These are phyloP conservation scores for Mycena maculata DNA, from an alignment of 768 basidiomycete genomes.

Conservation along the genomic window DNA sequence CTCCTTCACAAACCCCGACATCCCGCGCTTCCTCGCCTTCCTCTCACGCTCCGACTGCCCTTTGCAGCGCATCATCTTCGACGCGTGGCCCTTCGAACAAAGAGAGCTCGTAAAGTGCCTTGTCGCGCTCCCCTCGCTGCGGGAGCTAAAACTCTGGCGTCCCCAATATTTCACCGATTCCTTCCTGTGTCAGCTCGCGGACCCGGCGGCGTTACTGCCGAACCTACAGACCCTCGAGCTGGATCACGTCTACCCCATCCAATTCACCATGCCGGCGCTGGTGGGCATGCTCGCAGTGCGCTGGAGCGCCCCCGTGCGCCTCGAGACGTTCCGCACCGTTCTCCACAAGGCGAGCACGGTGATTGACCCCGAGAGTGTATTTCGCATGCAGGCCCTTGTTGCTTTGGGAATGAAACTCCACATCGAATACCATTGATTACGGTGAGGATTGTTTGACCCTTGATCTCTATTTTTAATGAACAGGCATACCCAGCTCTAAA, in stretches of 20 bases:
- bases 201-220: neutral
- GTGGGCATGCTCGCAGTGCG: slow-evolving; percentile 10
- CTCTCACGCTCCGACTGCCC: slow-evolving; percentile 14
- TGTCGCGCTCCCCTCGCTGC: slow-evolving; percentile 2
- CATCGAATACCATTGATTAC: slow-evolving; percentile 2
- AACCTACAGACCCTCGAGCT: slow-evolving; percentile 8
- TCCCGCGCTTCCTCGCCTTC: slow-evolving; percentile 14
- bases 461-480: too few species aligned
- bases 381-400: neutral
- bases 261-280: slow-evolving; percentile 18
- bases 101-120: slow-evolving; percentile 1
- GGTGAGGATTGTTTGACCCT: too few species aligned
- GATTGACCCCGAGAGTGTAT: slow-evolving; percentile 3
- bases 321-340: slow-evolving; percentile 10
- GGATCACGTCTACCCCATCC: slow-evolving; percentile 12
- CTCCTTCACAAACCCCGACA: slow-evolving; percentile 11
- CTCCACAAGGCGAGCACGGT: slow-evolving; percentile 11
- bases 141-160: slow-evolving; percentile 13
- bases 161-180: slow-evolving; percentile 16
- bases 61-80: slow-evolving; percentile 6
- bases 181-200: slow-evolving; percentile 4
- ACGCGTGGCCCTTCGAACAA: slow-evolving; percentile 15
- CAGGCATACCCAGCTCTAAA: too few species aligned
- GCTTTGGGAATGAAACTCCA: slow-evolving; percentile 12
- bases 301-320: slow-evolving; percentile 9